These are phyloP conservation scores for Metarhizium humberi DNA, from an alignment of 2,329 filamentous ascomycete species.

Conservation along the genomic window DNA sequence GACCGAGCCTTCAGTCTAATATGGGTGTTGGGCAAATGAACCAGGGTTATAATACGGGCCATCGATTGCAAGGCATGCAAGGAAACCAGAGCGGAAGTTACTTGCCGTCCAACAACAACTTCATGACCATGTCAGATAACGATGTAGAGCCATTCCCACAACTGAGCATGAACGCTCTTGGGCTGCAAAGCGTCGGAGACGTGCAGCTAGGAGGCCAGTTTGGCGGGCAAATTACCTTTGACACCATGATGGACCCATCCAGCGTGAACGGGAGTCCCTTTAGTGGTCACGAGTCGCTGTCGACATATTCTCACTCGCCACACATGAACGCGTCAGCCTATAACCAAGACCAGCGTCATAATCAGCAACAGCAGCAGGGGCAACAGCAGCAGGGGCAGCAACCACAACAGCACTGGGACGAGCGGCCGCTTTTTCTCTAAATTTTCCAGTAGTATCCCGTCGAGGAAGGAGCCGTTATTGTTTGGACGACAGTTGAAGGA, in stretches of 20 bases:
- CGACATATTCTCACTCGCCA: conserved; percentile 25
- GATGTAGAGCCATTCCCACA: conserved; percentile 22
- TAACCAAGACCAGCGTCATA: conserved; percentile 1
- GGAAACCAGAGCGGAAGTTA: conserved; percentile 15
- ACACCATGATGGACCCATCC: conserved; percentile 21
- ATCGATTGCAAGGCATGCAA: conserved; percentile 15
- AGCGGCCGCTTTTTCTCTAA: conserved; percentile 13
- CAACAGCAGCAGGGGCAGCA: not conserved
- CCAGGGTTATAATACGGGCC: conserved; percentile 14
- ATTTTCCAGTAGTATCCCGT: no score
- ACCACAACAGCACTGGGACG: conserved; percentile 12
- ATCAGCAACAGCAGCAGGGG: conserved; percentile 10
- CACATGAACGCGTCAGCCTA: conserved; percentile 13
- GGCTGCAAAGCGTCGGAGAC: conserved; percentile 18
- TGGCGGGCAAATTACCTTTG: conserved; percentile 15
- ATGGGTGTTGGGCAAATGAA: conserved; percentile 18
- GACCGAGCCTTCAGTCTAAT: conserved; percentile 15
- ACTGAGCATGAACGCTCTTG: conserved; percentile 18
- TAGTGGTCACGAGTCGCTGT: conserved; percentile 25
- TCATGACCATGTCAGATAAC: conserved; percentile 15
- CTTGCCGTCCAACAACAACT: conserved; percentile 13
- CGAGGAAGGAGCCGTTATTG: not conserved
- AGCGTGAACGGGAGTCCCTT: conserved; percentile 26
- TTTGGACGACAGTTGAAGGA: not conserved
- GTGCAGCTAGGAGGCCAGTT: conserved; percentile 16